Percentiles rank a stretch among this genome's conserved stretches.
Conservation (phyloP, 78 protist species). For the Dictyostelium firmibasis region DNA sequence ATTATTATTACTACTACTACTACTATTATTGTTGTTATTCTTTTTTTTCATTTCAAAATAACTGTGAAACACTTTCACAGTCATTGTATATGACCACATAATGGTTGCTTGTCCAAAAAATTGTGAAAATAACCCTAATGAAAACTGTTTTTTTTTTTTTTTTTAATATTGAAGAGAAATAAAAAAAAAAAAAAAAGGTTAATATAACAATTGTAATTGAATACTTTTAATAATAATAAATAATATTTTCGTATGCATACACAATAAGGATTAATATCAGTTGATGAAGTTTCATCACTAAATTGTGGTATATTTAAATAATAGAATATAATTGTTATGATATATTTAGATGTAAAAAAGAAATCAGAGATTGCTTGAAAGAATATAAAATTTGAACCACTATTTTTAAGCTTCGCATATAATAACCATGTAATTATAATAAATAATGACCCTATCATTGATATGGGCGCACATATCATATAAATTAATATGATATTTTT, state of each 20-base stretch:
- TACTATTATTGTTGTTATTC: background rate
- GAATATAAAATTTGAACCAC: conserved; percentile 42
- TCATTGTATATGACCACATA: conserved; percentile 62
- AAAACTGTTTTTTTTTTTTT: background rate
- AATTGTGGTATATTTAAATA: conserved; percentile 26
- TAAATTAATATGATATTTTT: conserved; percentile 19
- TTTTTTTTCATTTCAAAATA: background rate
- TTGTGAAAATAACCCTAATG: conserved; percentile 31
- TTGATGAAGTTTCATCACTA: background rate
- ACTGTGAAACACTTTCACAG: conserved; percentile 41
- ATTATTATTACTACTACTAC: too few relatives aligned
- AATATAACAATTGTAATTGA: background rate
- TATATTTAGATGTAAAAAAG: conserved; percentile 44
- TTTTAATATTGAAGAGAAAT: too few relatives aligned
- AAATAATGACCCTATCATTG: conserved; percentile 42
- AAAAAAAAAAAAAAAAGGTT: background rate
- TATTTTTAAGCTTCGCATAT: conserved; percentile 28
- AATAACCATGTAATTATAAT: conserved; percentile 51
- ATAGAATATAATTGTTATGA: conserved; percentile 28
- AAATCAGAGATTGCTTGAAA: conserved; percentile 55
- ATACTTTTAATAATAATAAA: background rate
- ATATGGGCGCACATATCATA: conserved; percentile 41
- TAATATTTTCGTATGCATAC: background rate
- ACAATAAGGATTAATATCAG: background rate
- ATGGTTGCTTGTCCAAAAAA: conserved; percentile 58